Evolutionary conservation across 768 basidiomycete species (phyloP), one percentile per base, ranked within the genome.

Genomic region (Cystobasidiopsis lactophilus): DNA sequence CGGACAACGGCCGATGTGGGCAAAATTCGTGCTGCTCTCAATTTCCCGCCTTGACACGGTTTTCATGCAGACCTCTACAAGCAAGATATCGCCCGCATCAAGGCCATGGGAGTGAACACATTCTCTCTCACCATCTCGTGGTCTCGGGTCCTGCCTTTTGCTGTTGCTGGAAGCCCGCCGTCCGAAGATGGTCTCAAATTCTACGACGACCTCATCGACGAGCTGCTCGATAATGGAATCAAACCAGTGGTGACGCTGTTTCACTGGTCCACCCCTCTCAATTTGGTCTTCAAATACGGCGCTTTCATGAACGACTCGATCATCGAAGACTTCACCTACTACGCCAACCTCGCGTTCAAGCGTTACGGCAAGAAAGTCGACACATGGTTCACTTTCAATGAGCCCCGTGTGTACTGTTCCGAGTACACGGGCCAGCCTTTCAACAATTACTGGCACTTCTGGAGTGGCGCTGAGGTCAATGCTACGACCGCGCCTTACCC

Each of bases 341-440:
- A 74, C 53, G 74, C 74, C 0, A 70, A 67, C 52, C 72, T 70
- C 5, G 70, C 73, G 3, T 75, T 75, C 64, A 66, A 66, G 30
- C 70, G 72, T 0, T 74, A 68, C 50, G 72, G 74, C 52, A 71
- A 72, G 11, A 60, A 68, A 50, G 70, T 74, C 11, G 71, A 73
- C 40, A 73, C 71, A 40, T 74, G 72, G 71, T 71, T 72, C 59
- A 75, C 73, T 1, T 74, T 75, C 66, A 74, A 74, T 53, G 73
- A 74, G 55, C 73, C 73, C 5, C 66, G 68, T 16, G 71, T 72
- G 1, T 72, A 65, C 54, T 73, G 71, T 55, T 54, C 40, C 13
- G 13, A 52, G 44, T 46, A 53, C 40, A 13, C 23, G 3, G 55
- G 53, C 18, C 33, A 38, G 19, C 52, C 52, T 18, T 56, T 41